Base-by-base conservation (phyloP, 805 yeast species). In the Yarrowia keelungensis region DNA sequence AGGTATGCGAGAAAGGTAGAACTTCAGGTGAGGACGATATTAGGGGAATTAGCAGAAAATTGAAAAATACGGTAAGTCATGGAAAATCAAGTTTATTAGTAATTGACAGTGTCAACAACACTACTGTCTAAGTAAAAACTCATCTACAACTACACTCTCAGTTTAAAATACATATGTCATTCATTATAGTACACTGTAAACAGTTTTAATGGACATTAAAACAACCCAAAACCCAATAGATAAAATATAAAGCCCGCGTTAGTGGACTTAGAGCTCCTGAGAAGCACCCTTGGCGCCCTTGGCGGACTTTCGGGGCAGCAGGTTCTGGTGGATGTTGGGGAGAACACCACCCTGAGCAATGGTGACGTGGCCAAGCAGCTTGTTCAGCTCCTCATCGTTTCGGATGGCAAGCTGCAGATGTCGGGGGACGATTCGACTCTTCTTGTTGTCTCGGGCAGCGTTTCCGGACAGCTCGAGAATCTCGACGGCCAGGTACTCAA, bases 271-370 rank as follows among this genome's bases (percentile, higher is more conserved):
- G 69, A 78, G 75, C 76, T 78, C 80, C 76, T 78, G 80, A 75
- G 79, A 76, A 69, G 79, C 79, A 76, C 76, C 77, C 71, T 76
- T 75, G 75, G 74, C 74, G 73, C 73, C 73, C 79, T 77, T 78
- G 74, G 75, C 74, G 64, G 78, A 72, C 77, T 78, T 79, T 85
- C 89, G 86, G 81, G 94, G 93, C 78, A 93, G 88, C 81, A 93
- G 89, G 85, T 89, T 89, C 83, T 89, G 92, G 85, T 91, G 97
- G 80, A 92, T 91, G 89, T 92, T 91, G 85, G 98, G 98, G 82
- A 93, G 87, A 77, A 94, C 98, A 91, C 98, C 98, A 89, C 98
- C 98, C 84, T 92, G 97, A 75, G 98, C 97, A 78, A 93, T 94
- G 73, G 97, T 93, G 74, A 94, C 99, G 81, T 92, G 92, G 73